These are phyloP conservation scores for Chytriomyces sp. DNA, from an alignment of 192 early-diverging fungal species.

Conservation along the genomic window DNA sequence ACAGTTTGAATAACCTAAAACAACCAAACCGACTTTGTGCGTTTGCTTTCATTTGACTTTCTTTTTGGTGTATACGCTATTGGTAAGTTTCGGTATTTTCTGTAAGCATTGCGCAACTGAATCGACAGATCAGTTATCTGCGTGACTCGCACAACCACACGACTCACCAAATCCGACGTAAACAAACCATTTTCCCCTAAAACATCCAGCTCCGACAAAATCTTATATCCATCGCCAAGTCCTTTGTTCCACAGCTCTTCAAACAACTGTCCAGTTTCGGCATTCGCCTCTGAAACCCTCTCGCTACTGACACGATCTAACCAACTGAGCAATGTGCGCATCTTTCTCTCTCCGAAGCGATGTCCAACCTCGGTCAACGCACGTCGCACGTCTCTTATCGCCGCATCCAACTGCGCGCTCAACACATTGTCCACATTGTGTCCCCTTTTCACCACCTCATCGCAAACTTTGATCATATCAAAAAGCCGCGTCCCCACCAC, in stretches of 20 bases:
- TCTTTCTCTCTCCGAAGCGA: background rate
- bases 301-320: background rate
- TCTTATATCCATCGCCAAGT: background rate
- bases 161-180: slow-evolving; percentile 13
- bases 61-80: background rate
- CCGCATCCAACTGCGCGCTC: background rate
- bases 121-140: background rate
- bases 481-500: slow-evolving; percentile 21
- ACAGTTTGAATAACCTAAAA: background rate
- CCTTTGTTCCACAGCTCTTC: slow-evolving; percentile 4
- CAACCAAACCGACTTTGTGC: background rate
- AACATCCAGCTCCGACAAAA: slow-evolving; percentile 11
- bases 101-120: background rate
- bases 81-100: background rate
- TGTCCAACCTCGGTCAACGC: background rate
- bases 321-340: background rate
- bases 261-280: background rate
- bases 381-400: background rate
- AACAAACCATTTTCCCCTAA: slow-evolving; percentile 7
- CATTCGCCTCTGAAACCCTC: background rate
- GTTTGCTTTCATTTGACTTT: too few species aligned
- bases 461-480: slow-evolving; percentile 19
- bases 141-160: background rate
- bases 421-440: background rate
- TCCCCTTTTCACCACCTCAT: slow-evolving; percentile 28